Percentiles rank a stretch among this genome's conserved stretches.
These are phyloP conservation scores for Stephanodiscus minutulus DNA, from an alignment of 108 stramenopile genomes.

Conservation along the genomic window DNA sequence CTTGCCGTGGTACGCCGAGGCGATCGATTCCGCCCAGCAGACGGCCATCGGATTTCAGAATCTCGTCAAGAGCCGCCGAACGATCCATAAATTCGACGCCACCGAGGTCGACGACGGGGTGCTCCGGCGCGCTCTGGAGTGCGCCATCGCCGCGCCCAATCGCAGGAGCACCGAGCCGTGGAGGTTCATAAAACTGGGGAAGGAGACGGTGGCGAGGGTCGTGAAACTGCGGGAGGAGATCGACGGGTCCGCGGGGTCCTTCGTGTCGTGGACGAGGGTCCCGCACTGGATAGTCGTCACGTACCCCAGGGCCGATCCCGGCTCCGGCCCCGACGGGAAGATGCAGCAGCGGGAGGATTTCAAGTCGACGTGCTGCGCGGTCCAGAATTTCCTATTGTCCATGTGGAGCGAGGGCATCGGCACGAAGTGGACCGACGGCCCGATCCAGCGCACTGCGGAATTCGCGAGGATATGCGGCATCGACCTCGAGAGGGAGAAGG, in stretches of 20 bases:
- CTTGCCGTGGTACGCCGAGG: conserved; percentile 70
- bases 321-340: conserved; percentile 50
- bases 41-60: conserved; percentile 52
- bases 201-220: conserved; percentile 57
- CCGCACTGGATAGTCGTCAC: conserved; percentile 80
- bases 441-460: conserved; percentile 63
- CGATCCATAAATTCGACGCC: conserved; percentile 64
- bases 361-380: conserved; percentile 61
- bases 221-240: conserved; percentile 43
- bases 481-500: conserved; percentile 57
- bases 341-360: conserved; percentile 60
- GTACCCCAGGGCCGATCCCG: conserved; percentile 26
- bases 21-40: conserved; percentile 58
- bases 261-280: conserved; percentile 55
- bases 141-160: conserved; percentile 77
- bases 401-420: conserved; percentile 79
- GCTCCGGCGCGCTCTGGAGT: conserved; percentile 60
- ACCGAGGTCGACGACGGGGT: conserved; percentile 67
- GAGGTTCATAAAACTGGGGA: conserved; percentile 68
- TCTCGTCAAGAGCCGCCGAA: conserved; percentile 58
- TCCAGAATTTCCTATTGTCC: conserved; percentile 68
- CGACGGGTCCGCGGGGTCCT: conserved; percentile 27
- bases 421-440: conserved; percentile 74
- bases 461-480: conserved; percentile 70
- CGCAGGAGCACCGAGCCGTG: conserved; percentile 65